These are phyloP conservation scores for Hypoxylon crocopeplum DNA, from an alignment of 495 filamentous ascomycete species.

Conservation along the genomic window DNA sequence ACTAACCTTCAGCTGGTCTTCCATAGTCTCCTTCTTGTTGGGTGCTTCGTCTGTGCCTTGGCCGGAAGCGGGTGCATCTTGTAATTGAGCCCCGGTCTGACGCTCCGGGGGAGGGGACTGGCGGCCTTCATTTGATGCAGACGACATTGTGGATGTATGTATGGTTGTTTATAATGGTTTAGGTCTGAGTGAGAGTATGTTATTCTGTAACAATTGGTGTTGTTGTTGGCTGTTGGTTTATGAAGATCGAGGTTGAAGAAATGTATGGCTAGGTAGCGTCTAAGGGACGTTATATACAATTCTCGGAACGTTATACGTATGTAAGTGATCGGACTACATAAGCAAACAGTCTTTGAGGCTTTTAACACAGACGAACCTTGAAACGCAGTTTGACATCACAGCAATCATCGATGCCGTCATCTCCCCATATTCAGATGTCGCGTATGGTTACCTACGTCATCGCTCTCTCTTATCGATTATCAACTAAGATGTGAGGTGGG, in stretches of 20 bases:
- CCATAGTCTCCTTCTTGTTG: constrained; percentile 57
- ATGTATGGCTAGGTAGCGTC: neutral
- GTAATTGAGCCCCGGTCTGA: constrained; percentile 69
- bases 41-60: constrained; percentile 56
- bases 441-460: constrained; percentile 30
- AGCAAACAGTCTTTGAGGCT: constrained; percentile 1
- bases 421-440: constrained; percentile 17
- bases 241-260: constrained; percentile 6
- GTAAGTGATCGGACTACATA: constrained; percentile 12
- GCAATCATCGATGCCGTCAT: constrained; percentile 38
- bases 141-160: constrained; percentile 59
- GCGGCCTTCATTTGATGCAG: constrained; percentile 60
- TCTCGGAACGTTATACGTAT: constrained; percentile 4
- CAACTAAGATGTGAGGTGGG: neutral
- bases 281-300: constrained; percentile 17
- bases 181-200: neutral
- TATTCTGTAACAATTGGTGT: too few species aligned
- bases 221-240: constrained; percentile 3
- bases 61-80: constrained; percentile 62
- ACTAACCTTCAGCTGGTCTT: constrained; percentile 55
- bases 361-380: neutral
- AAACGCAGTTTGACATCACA: constrained; percentile 36
- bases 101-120: constrained; percentile 81
- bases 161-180: constrained; percentile 7
- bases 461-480: neutral